Conservation (phyloP, 352 stramenopile genomes). For the Pythium chondricola region DNA sequence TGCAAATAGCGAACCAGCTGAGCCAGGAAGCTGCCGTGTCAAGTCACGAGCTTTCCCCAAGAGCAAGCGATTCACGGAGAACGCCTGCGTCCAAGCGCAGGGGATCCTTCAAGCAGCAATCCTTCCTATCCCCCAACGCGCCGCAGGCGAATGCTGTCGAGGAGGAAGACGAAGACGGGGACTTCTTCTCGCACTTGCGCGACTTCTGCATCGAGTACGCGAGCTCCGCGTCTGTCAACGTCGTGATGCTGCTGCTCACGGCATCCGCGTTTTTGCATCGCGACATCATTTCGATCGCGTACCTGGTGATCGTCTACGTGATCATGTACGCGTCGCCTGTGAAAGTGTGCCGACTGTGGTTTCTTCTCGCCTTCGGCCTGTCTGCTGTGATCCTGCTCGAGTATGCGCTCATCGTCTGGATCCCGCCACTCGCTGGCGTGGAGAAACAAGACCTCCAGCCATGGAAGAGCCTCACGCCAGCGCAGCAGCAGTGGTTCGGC, state of each 20-base stretch:
- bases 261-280: constrained; percentile 77
- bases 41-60: too few species aligned
- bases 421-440: constrained; percentile 47
- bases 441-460: constrained; percentile 53
- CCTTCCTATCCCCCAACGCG: background rate
- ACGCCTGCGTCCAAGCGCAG: background rate
- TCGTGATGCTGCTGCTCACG: constrained; percentile 69
- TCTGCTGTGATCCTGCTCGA: constrained; percentile 64
- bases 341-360: constrained; percentile 51
- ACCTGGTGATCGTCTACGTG: constrained; percentile 70
- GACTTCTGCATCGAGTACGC: constrained; percentile 68
- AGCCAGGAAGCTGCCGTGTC: too few species aligned
- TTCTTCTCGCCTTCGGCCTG: constrained; percentile 43
- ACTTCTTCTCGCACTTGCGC: constrained; percentile 62
- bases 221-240: constrained; percentile 67
- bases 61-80: too few species aligned
- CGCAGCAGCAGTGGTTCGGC: constrained; percentile 60
- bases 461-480: constrained; percentile 47
- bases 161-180: constrained; percentile 26
- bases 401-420: constrained; percentile 68
- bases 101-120: background rate
- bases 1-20: constrained; percentile 5
- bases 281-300: constrained; percentile 68
- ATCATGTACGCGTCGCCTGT: constrained; percentile 69
- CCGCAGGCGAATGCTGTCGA: background rate